Conservation (phyloP, 805 yeast genomes). For the Priceomyces haplophilus region DNA sequence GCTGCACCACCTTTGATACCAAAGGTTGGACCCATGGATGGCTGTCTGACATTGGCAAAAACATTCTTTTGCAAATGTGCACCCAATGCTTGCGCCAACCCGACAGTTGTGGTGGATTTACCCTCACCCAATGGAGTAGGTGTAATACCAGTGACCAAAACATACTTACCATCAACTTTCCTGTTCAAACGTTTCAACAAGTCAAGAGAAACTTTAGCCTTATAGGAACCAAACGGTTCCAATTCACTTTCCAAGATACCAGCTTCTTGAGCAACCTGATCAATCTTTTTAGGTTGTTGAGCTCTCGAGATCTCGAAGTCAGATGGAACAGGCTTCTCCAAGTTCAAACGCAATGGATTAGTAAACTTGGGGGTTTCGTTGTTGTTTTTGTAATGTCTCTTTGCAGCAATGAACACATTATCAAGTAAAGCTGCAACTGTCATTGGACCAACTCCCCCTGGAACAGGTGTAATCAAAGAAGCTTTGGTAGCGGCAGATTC, state of each 20-base stretch:
- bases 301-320: conserved; percentile 76
- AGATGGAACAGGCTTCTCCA: conserved; percentile 71
- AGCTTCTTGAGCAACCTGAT: conserved; percentile 65
- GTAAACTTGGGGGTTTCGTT: conserved; percentile 43
- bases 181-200: conserved; percentile 60
- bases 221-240: conserved; percentile 72
- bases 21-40: conserved; percentile 86
- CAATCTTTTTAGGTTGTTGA: conserved; percentile 68
- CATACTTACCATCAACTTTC: conserved; percentile 64
- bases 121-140: conserved; percentile 89
- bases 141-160: conserved; percentile 78
- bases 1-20: conserved; percentile 92
- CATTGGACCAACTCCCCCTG: conserved; percentile 94
- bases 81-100: conserved; percentile 76
- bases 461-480: conserved; percentile 76
- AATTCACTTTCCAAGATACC: conserved; percentile 66
- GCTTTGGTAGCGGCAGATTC: conserved; percentile 54
- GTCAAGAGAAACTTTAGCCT: conserved; percentile 70
- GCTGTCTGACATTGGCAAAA: conserved; percentile 81
- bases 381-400: conserved; percentile 42
- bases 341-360: conserved; percentile 54
- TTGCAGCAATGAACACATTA: conserved; percentile 69
- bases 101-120: conserved; percentile 80
- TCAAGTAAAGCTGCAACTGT: conserved; percentile 79
- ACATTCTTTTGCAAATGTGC: conserved; percentile 69